Percentiles rank a stretch among this genome's conserved stretches.
Evolutionary conservation across 345 rosid species (phyloP).

Genomic region (thale cress (Arabidopsis thaliana)): TAIR10.1 NC_003070.9:919501-920000

Average conservation of each 20-base stretch:
- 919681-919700: neutral
- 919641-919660: conserved; percentile 8
- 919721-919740: conserved; percentile 51
- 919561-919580: conserved; percentile 55
- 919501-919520: conserved; percentile 81
- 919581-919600: conserved; percentile 43
- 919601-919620: conserved; percentile 48
- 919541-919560: conserved; percentile 56
- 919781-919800: conserved; percentile 97
- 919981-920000: conserved; percentile 95
- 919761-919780: conserved; percentile 92
- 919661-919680: neutral
- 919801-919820: conserved; percentile 94
- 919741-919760: conserved; percentile 58
- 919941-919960: conserved; percentile 78
- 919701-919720: conserved; percentile 11
- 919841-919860: conserved; percentile 4
- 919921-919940: conserved; percentile 73
- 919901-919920: conserved; percentile 65
- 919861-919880: conserved; percentile 10
- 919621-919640: neutral
- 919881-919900: conserved; percentile 2
- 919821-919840: conserved; percentile 2
- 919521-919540: conserved; percentile 89
- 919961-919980: conserved; percentile 76